Conservation (phyloP, 139 green algal genomes). For the Parachlorella kessleri region DNA sequence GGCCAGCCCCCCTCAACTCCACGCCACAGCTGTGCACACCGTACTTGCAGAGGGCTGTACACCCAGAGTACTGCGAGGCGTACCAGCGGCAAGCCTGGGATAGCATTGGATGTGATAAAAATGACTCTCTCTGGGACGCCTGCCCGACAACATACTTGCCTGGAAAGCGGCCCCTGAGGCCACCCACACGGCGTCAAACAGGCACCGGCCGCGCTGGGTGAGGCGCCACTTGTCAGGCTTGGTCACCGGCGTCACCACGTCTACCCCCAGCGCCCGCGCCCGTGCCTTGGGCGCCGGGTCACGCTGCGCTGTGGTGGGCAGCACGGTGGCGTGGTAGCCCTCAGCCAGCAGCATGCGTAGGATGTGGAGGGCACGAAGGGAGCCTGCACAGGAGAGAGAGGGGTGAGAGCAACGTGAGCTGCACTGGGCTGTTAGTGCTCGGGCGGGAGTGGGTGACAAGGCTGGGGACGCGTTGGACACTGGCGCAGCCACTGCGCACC, state of each 20-base stretch:
- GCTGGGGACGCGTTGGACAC: too few species aligned
- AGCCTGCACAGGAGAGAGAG: conserved; percentile 5
- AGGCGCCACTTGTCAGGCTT: not conserved
- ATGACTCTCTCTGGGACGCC: too few species aligned
- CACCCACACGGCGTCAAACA: not conserved
- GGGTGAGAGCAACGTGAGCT: too few species aligned
- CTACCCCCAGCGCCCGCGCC: not conserved
- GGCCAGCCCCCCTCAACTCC: too few species aligned
- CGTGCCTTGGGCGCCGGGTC: not conserved
- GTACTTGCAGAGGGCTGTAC: not conserved
- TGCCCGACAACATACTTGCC: too few species aligned
- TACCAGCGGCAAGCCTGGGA: too few species aligned
- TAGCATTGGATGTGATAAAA: too few species aligned
- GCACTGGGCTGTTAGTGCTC: too few species aligned
- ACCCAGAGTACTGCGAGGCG: too few species aligned
- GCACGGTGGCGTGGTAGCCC: conserved; percentile 10
- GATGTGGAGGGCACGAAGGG: conserved; percentile 21
- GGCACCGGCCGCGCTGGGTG: not conserved
- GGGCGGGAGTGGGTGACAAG: too few species aligned
- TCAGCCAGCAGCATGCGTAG: conserved; percentile 11
- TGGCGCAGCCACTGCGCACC: too few species aligned
- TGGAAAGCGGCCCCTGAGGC: not conserved
- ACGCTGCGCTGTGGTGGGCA: not conserved
- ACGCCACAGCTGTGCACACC: too few species aligned
- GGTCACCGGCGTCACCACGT: not conserved